Base-by-base conservation (phyloP, 2,329 filamentous ascomycete genomes). In the Bipolaris bicolor region DNA sequence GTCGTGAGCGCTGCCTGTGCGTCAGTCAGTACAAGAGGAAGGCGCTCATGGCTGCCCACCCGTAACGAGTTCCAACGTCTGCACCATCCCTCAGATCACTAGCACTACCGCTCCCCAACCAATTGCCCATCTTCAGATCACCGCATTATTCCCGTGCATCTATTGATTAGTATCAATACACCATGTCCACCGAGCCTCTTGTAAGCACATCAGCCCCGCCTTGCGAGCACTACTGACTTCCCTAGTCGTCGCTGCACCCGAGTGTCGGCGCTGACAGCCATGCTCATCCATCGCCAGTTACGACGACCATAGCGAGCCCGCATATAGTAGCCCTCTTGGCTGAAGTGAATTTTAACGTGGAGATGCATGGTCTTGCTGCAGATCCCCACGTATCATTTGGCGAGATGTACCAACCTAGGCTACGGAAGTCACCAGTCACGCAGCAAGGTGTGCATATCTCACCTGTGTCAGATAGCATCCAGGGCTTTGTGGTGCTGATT, bases 351-450 rank as follows among this genome's bases (percentile, higher is more conserved):
- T 50, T 71, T 37, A 44, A 66, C 33, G 39, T 73, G 7, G 22
- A 59, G 3, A 55, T 73, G 7, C 40, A 24, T 7, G 68, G 65
- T 3, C 57, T 72, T 2, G 50, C 58, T 36, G 57, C 55, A n/a
- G 39, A 52, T 15, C 55, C 56, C 26, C 47, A 49, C 10, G 13
- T 36, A 15, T 56, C 62, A 2, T 54, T 60, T 10, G 26, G 54
- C 13, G 57, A 65, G 3, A 56, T 72, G 3, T 64, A 69, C 49
- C 58, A 55, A 44, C 73, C 73, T 1, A 57, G 64, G 16, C 57
- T 69, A 45, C 68, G 71, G 16, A 68, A 69, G 18, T 66, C 68
- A 4, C 41, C 41, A 1, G 55, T 57, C 24, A 55, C 43, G 13
- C 49, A 60, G 3, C 16, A 52, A 36, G 56, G 65, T 67, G 55